phyloP scores from a whole-genome alignment of 2,329 filamentous ascomycete genomes.

The Ceratocystis lukuohia region DNA sequence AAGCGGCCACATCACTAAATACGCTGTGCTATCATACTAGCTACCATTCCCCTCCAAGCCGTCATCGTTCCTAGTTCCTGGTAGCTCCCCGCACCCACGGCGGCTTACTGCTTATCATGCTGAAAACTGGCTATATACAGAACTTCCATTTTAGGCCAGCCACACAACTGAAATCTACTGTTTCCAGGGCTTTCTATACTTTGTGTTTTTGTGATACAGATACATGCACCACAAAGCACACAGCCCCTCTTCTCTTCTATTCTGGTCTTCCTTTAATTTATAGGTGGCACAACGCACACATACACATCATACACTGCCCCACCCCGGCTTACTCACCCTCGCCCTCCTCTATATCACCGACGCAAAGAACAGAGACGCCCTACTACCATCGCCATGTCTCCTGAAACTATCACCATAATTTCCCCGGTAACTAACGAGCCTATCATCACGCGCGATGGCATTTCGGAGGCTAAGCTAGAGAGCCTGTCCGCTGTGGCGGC shows the following conservation, averaged over 20 bases:
- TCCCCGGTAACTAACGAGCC: conserved; percentile 81
- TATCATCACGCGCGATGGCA: conserved; percentile 64
- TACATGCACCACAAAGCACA: neutral
- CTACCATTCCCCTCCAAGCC: neutral
- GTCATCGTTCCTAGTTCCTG: neutral
- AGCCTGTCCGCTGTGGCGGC: conserved; percentile 58
- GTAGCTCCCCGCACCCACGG: neutral
- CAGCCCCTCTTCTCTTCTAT: neutral
- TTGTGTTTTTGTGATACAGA: neutral
- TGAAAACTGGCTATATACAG: neutral
- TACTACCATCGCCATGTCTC: conserved; percentile 36
- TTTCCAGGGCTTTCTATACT: neutral
- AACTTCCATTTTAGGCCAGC: neutral
- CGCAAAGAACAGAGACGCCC: neutral
- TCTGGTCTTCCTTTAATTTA: neutral
- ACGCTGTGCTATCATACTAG: too few species aligned
- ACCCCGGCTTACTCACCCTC: neutral
- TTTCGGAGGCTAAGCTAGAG: conserved; percentile 56
- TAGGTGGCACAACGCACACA: neutral
- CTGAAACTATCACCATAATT: conserved; percentile 60
- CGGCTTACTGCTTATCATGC: neutral
- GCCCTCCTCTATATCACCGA: neutral
- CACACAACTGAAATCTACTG: neutral
- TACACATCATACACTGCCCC: neutral
- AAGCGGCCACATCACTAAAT: neutral